Evolutionary conservation across 2,329 filamentous ascomycete genomes (phyloP), one percentile per base, ranked within the genome.

Genomic region (Sordariomycetes sp.): DNA sequence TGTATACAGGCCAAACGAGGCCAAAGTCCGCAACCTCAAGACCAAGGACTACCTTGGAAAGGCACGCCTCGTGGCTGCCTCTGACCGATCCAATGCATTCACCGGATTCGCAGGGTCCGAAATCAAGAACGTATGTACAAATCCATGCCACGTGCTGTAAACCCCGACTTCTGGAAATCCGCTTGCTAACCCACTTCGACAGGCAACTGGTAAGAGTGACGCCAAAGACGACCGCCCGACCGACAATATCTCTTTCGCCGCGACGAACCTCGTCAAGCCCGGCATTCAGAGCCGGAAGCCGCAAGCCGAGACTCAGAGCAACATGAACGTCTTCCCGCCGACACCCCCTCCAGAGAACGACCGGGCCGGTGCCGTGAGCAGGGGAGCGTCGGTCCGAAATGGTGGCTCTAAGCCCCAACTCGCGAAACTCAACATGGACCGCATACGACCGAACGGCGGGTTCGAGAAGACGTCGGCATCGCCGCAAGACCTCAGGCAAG

Each of bases 31-130:
- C 72, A 99, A 99, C 66, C 76, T 99, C 65, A 96, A 96, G 76
- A 89, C 90, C 24, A 97, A 97, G 69, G 91, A 99, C 68, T 99
- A 99, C 65, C 83, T 99, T 3, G 94, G 94, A 60, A 96, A 96
- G 71, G 90, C 94, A n/a, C 83, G 90, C 60, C 77, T 99, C 36
- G 89, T 99, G 10, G 94, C 94, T 25, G 88, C 91, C 28, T 89
- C 89, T 1, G 90, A 95, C 65, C 80, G 86, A 57, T 74, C 80
- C 62, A 92, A 91, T 70, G 86, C 84, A 28, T 94, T 89, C 65
- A 92, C 87, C 52, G 89, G 89, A 52, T 92, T 91, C 69, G 78
- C 86, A 61, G 89, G 86, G 52, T 83, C 84, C 2, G 90, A 90
- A 68, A 84, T 89, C 61, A 90, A 89, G 74, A 89, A 84, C 68